Evolutionary conservation across 2,329 filamentous ascomycete genomes (phyloP).

Genomic region (Aspergillus thermomutatus): DNA sequence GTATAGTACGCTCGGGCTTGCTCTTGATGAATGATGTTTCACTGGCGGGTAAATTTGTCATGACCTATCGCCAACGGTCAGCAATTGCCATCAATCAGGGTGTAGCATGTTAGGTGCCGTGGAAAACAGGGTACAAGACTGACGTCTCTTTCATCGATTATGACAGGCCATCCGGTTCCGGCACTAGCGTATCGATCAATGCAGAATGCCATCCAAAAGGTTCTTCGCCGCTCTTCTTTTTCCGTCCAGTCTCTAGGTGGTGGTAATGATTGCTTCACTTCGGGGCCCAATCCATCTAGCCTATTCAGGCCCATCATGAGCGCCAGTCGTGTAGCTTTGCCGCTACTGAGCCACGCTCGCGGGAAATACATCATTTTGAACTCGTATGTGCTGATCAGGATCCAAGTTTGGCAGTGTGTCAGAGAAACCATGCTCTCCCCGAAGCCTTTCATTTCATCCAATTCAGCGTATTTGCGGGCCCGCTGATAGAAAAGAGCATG

Average conservation of each 20-base stretch:
- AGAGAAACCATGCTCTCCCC: slow-evolving; percentile 86
- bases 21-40: slow-evolving; percentile 84
- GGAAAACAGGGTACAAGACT: slow-evolving; percentile 21
- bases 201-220: slow-evolving; percentile 93
- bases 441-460: slow-evolving; percentile 86
- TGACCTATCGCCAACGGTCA: slow-evolving; percentile 51
- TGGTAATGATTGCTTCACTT: slow-evolving; percentile 88
- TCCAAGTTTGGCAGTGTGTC: slow-evolving; percentile 81
- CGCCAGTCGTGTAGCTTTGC: slow-evolving; percentile 71
- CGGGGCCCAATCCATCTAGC: slow-evolving; percentile 74
- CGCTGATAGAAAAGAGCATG: slow-evolving; percentile 88
- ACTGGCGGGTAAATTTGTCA: slow-evolving; percentile 77
- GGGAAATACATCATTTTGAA: slow-evolving; percentile 99
- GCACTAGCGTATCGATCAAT: slow-evolving; percentile 91
- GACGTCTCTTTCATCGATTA: slow-evolving; percentile 81
- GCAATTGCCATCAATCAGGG: slow-evolving; percentile 3
- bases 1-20: slow-evolving; percentile 67
- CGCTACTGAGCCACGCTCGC: slow-evolving; percentile 89
- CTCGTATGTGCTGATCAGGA: slow-evolving; percentile 76
- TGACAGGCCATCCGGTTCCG: slow-evolving; percentile 96
- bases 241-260: slow-evolving; percentile 92
- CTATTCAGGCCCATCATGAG: slow-evolving; percentile 94
- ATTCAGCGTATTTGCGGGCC: slow-evolving; percentile 83
- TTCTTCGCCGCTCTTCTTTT: slow-evolving; percentile 81
- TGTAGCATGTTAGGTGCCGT: not conserved